phyloP scores from a whole-genome alignment of 345 rosid species.

The Citrus maxima region DNA sequence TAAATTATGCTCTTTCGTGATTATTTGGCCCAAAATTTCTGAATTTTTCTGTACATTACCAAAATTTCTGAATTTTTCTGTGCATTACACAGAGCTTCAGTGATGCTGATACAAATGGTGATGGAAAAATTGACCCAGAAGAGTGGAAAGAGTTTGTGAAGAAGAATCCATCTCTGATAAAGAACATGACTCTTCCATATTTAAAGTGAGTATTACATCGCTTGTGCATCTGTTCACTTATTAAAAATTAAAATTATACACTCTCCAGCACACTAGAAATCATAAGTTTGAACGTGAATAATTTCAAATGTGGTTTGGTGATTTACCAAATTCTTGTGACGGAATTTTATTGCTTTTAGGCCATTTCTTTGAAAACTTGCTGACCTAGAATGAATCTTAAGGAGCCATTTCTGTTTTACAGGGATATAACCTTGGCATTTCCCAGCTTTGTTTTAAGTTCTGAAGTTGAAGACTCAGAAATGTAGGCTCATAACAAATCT shows the following conservation, averaged over 20 bases:
- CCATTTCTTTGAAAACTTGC: neutral
- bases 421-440: constrained; percentile 80
- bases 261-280: neutral
- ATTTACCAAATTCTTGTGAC: neutral
- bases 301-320: neutral
- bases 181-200: constrained; percentile 94
- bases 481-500: constrained; percentile 15
- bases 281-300: neutral
- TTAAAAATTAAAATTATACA: neutral
- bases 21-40: neutral
- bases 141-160: constrained; percentile 87
- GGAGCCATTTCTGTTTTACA: constrained; percentile 21
- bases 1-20: neutral
- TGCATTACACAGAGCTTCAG: constrained; percentile 49
- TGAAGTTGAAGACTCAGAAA: constrained; percentile 63
- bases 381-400: too few relatives aligned
- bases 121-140: constrained; percentile 76
- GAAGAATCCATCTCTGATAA: constrained; percentile 73
- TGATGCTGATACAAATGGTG: constrained; percentile 66
- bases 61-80: neutral
- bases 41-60: neutral
- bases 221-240: too few relatives aligned
- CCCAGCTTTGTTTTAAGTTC: constrained; percentile 64
- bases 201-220: constrained; percentile 49
- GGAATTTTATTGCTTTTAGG: neutral